Conservation (phyloP, 169 alveolate species). For the Haemoproteus tartakovskyi region DNA sequence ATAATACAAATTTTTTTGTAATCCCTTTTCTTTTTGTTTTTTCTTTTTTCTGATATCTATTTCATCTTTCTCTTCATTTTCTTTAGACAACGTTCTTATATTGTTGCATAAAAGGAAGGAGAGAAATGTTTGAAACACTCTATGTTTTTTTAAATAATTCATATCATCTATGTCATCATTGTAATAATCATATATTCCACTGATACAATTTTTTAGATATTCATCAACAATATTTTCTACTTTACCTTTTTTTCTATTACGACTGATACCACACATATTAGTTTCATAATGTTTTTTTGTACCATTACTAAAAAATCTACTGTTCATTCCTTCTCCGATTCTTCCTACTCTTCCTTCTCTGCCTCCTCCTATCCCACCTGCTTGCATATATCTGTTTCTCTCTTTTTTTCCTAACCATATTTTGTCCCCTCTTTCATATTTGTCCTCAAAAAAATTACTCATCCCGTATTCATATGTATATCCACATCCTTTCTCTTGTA, state of each 20-base stretch:
- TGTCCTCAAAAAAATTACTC: too few species aligned
- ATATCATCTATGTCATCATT: constrained; percentile 57
- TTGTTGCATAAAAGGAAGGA: constrained; percentile 77
- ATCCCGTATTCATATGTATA: too few species aligned
- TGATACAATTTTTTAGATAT: constrained; percentile 28
- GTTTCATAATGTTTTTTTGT: too few species aligned
- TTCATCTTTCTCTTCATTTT: constrained; percentile 6
- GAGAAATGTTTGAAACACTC: constrained; percentile 68
- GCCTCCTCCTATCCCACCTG: too few species aligned
- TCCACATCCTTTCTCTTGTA: too few species aligned
- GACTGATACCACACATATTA: too few species aligned
- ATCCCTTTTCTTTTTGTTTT: constrained; percentile 68
- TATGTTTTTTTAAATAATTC: constrained; percentile 42
- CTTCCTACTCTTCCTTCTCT: too few species aligned
- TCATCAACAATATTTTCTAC: constrained; percentile 64
- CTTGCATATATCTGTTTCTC: too few species aligned
- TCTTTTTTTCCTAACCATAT: too few species aligned
- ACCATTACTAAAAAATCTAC: too few species aligned
- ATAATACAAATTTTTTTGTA: constrained; percentile 59
- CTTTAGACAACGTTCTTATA: constrained; percentile 70
- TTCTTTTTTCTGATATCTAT: constrained; percentile 39
- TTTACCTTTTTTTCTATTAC: constrained; percentile 9
- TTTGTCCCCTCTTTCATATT: too few species aligned
- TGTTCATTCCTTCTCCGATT: too few species aligned
- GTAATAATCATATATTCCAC: constrained; percentile 26